Evolutionary conservation across 2,329 filamentous ascomycete species (phyloP), one percentile per base, ranked within the genome.

Genomic region (Ophiostoma piceae): DNA sequence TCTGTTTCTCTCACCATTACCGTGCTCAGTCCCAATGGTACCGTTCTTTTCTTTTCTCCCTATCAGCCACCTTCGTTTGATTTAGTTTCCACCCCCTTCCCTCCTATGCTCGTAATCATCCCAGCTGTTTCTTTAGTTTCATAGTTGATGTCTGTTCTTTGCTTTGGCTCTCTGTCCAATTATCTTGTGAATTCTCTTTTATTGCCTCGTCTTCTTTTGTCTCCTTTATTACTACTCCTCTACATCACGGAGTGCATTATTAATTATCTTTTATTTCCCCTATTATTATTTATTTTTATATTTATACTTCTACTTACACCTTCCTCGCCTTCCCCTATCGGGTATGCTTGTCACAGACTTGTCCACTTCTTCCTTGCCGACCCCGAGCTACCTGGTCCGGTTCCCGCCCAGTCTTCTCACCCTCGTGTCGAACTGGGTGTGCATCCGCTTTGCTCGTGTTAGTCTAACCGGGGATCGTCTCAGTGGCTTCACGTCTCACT

Each of bases 391-490:
- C 47, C 47, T 54, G 19, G 47, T 29, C 51, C n/a, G 51, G 22
- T 57, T 57, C 51, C 51, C 51, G 51, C 51, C 51, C 22, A 26
- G 19, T 64, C 32, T 65, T 22, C 32, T 41, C 35, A 35, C 62
- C 35, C 62, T 65, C 62, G 62, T 65, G 62, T 65, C 62, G 32
- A 65, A 35, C 62, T 62, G 62, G 60, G 62, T 39, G 62, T 39
- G 62, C 62, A 65, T 65, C 62, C 62, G 62, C 62, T 65, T 65
- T 65, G 62, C 62, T 65, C 62, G 62, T 65, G 62, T 65, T 41
- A 65, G 62, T 65, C 62, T 12, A 39, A 14, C 19, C 16, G 32
- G 60, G 29, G 35, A 65, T 35, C 57, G 57, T 62, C 26, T 62
- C 26, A 62, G 57, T 19, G 26, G 51, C 51, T 47, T 47, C 51